Evolutionary conservation across 768 basidiomycete genomes (phyloP), one percentile per base, ranked within the genome.

Genomic region (Nidularia pulvinata): DNA sequence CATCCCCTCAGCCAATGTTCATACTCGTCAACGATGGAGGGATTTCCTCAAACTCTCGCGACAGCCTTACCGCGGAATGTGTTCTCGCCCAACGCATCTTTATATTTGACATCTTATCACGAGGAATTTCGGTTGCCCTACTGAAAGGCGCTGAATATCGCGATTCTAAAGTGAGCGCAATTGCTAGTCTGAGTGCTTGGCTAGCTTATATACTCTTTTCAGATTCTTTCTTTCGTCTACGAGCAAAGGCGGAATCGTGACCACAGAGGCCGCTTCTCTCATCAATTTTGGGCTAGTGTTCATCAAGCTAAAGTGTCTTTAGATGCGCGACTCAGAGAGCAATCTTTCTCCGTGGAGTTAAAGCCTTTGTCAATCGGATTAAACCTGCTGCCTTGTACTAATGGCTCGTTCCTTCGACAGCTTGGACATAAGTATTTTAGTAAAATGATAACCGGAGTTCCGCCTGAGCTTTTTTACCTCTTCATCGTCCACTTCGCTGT

Each of bases 191-290:
- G 19, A 19, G 37, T 3, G n/a, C n/a, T 22, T 7, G 3, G 14
- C 11, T 36, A 37, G 16, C 25, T 36, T 19, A 19, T 19, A 42
- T 34, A 6, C 33, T n/a, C 32, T 33, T 13, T 6, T 58, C 19
- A 88, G 88, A 79, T 88, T 37, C 63, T 81, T 10, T 74, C 87
- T 0, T 87, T 88, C 57, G 76, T 89, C 9, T 82, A 75, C 48
- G 78, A 79, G 34, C 68, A 69, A 36, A 33, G 46, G n/a, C 46
- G 43, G 44, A 33, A 34, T 34, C 22, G 43, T 33, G 42, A 37
- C 6, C 7, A 34, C 37, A 16, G 36, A 22, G 45, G 39, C 52
- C n/a, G 42, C 47, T 36, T 48, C 50, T 51, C 53, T 50, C 33
- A 9, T 9, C 10, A 46, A 9, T 30, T 46, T 19, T 46, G 19